A percentile compares a stretch with the other conserved stretches of the same genome.
phyloP scores from a whole-genome alignment of 768 basidiomycete genomes.

The Trametes cubensis region DNA sequence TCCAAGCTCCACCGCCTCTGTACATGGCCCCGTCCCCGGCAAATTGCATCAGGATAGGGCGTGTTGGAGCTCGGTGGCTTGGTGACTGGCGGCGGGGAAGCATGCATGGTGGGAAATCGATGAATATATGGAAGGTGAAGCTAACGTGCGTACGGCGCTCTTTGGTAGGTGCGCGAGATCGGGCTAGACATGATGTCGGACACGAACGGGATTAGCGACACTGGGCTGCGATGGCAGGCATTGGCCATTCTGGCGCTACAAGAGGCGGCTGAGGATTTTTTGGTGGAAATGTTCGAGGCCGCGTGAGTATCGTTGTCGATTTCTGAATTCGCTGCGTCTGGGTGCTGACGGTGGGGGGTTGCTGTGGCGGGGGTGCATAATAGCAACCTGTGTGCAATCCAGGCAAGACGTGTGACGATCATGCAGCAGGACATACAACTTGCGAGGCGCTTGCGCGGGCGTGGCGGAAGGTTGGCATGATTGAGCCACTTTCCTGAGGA shows the following conservation, averaged over 20 bases:
- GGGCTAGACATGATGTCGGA: constrained; percentile 88
- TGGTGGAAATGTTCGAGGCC: constrained; percentile 98
- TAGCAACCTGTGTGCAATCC: constrained; percentile 95
- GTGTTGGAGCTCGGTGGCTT: too few relatives aligned
- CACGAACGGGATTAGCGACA: constrained; percentile 58
- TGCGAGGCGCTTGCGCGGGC: constrained; percentile 91
- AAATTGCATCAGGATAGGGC: too few relatives aligned
- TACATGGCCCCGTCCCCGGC: too few relatives aligned
- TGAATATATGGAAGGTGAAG: background rate
- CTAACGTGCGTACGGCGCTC: background rate
- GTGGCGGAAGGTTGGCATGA: constrained; percentile 74
- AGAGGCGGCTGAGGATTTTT: constrained; percentile 93
- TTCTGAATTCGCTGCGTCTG: too few relatives aligned
- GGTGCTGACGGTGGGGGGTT: background rate
- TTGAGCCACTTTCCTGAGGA: background rate
- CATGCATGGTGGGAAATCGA: background rate
- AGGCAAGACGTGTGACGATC: constrained; percentile 96
- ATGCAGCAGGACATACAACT: constrained; percentile 98
- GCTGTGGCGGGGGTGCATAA: too few relatives aligned
- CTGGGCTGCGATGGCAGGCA: constrained; percentile 93
- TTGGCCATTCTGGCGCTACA: constrained; percentile 92
- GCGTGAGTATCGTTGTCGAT: too few relatives aligned
- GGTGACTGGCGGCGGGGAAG: too few relatives aligned
- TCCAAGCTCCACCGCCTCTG: too few relatives aligned
- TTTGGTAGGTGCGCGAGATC: constrained; percentile 88